Evolutionary conservation across 345 rosid species (phyloP).

Genomic region (Citrus sp.): DNA sequence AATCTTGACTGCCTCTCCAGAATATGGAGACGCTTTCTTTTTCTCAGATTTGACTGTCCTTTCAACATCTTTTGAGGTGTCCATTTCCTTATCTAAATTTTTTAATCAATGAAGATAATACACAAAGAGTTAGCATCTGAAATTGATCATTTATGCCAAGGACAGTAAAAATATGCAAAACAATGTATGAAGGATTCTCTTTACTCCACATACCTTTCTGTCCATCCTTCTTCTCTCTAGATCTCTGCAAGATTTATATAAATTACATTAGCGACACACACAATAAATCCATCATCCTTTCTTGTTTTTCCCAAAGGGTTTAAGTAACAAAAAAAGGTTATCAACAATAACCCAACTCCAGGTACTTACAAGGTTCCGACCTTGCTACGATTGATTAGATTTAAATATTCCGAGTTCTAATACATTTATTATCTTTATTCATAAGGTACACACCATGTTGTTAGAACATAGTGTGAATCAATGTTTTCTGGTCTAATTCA

Average conservation of each 20-base stretch:
- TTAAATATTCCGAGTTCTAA: background rate
- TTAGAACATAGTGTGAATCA: background rate
- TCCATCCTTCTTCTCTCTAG: constrained; percentile 49
- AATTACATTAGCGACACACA: constrained; percentile 2
- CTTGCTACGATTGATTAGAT: background rate
- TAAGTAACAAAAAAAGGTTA: background rate
- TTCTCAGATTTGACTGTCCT: constrained; percentile 34
- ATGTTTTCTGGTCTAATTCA: background rate
- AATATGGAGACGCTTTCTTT: constrained; percentile 28
- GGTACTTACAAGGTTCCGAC: background rate
- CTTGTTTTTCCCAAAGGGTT: background rate
- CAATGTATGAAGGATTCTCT: background rate
- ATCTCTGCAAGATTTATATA: constrained; percentile 39
- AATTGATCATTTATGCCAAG: background rate
- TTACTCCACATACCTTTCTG: constrained; percentile 45
- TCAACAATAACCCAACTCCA: background rate
- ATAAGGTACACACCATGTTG: background rate
- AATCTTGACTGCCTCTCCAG: constrained; percentile 22
- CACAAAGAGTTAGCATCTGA: background rate
- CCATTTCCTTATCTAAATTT: constrained; percentile 33
- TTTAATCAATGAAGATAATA: background rate
- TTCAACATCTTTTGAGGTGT: constrained; percentile 35
- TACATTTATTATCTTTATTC: background rate
- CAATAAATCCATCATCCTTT: constrained; percentile 4
- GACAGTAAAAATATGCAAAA: constrained; percentile 1